These are phyloP conservation scores for Euphorbia celastroides DNA, from an alignment of 441 rosid genomes.

Conservation along the genomic window DNA sequence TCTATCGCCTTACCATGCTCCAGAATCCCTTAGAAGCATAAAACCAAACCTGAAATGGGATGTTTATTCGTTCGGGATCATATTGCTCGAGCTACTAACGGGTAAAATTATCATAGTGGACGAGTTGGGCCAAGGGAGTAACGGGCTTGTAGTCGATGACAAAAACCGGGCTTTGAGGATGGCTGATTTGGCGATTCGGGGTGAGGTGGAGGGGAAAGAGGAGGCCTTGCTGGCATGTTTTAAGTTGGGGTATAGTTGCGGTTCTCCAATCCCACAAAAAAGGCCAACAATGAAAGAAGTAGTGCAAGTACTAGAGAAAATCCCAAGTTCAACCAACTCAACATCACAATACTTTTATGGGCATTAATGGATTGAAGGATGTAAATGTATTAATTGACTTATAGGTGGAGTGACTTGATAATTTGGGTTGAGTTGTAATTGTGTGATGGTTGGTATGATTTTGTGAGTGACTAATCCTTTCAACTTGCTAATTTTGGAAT, in stretches of 20 bases:
- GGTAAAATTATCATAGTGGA: constrained; percentile 63
- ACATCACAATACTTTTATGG: constrained; percentile 25
- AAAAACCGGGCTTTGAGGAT: constrained; percentile 49
- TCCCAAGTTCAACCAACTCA: constrained; percentile 36
- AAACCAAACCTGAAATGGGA: constrained; percentile 89
- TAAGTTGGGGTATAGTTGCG: constrained; percentile 67
- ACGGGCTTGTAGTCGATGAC: constrained; percentile 62
- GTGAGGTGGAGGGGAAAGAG: constrained; percentile 75
- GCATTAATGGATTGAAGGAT: constrained; percentile 19
- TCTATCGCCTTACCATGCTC: constrained; percentile 61
- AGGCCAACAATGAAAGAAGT: constrained; percentile 83
- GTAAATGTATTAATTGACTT: constrained; percentile 29
- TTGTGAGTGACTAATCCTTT: constrained; percentile 18
- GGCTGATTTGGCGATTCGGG: constrained; percentile 58
- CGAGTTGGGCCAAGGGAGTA: constrained; percentile 61
- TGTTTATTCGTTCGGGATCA: constrained; percentile 67
- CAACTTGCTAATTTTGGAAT: neutral
- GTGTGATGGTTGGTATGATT: constrained; percentile 6
- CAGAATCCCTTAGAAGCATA: constrained; percentile 64
- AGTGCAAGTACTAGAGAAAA: constrained; percentile 54
- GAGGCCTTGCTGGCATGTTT: constrained; percentile 60
- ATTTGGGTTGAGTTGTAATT: constrained; percentile 14
- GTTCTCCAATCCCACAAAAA: constrained; percentile 64
- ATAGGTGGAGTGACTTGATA: constrained; percentile 4
- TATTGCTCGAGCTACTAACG: constrained; percentile 62